A percentile compares a stretch with the other conserved stretches of the same genome.
Conservation (phyloP, 2,329 filamentous ascomycete species). For the Stagonosporopsis chrysanthemi region DNA sequence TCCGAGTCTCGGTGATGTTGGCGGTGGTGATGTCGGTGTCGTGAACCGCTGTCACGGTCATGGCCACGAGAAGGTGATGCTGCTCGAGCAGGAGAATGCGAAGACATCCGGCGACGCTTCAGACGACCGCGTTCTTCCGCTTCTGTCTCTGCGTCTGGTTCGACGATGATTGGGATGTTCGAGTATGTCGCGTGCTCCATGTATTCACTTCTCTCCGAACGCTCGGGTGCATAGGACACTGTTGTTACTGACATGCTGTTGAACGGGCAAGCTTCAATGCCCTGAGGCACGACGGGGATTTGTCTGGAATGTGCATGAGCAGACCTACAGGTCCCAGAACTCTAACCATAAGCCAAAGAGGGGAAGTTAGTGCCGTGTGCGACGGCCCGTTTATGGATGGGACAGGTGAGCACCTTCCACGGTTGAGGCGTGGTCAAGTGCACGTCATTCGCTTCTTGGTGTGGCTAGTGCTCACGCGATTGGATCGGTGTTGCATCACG, state of each 20-base stretch:
- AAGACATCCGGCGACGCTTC: constrained; percentile 41
- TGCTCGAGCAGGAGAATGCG: constrained; percentile 40
- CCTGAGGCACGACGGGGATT: constrained; percentile 5
- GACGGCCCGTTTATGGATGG: constrained; percentile 28
- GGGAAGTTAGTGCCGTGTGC: constrained; percentile 22
- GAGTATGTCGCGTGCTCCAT: constrained; percentile 2
- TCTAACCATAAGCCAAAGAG: constrained; percentile 9
- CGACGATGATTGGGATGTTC: constrained; percentile 2
- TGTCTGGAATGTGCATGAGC: background rate
- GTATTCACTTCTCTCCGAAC: background rate
- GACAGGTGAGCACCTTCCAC: constrained; percentile 14
- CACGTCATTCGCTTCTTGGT: constrained; percentile 17
- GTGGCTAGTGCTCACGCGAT: constrained; percentile 10
- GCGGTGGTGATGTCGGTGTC: constrained; percentile 42
- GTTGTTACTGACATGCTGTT: constrained; percentile 13
- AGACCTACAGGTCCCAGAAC: background rate
- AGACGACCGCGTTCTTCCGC: constrained; percentile 43
- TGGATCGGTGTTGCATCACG: background rate
- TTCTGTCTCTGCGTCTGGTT: constrained; percentile 40
- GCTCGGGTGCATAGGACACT: constrained; percentile 3
- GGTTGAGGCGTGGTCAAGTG: constrained; percentile 10
- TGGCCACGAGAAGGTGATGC: constrained; percentile 46
- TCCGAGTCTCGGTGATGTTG: constrained; percentile 42
- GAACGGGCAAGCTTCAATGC: constrained; percentile 1
- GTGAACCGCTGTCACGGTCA: constrained; percentile 41